A percentile compares a stretch with the other conserved stretches of the same genome.
These are phyloP conservation scores for Neurospora sp. DNA, from an alignment of 495 filamentous ascomycete species.

Conservation along the genomic window DNA sequence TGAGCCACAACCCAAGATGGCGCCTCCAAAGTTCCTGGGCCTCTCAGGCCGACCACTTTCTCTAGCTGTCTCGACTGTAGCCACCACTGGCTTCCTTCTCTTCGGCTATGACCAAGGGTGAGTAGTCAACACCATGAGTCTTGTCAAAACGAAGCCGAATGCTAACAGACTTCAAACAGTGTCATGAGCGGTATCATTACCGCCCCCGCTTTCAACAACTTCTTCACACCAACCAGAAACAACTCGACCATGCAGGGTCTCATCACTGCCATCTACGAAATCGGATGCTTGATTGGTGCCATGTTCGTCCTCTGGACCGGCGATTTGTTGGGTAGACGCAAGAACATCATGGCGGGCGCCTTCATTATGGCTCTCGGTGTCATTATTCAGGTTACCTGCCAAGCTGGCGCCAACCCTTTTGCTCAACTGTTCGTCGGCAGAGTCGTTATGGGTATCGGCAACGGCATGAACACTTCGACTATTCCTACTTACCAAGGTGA, in stretches of 20 bases:
- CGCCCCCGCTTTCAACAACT: constrained; percentile 55
- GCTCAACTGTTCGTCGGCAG: constrained; percentile 70
- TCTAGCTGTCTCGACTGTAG: constrained; percentile 52
- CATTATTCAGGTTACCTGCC: constrained; percentile 53
- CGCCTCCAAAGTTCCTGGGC: constrained; percentile 45
- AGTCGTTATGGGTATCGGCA: constrained; percentile 64
- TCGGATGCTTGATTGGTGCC: constrained; percentile 67
- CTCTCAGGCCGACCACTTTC: constrained; percentile 55
- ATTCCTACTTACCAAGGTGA: constrained; percentile 75
- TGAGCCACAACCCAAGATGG: constrained; percentile 19
- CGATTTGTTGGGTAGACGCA: constrained; percentile 56
- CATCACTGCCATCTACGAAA: constrained; percentile 76
- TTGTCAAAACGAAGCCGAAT: background rate
- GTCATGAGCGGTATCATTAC: constrained; percentile 78
- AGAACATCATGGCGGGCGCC: constrained; percentile 47
- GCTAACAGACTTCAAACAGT: constrained; percentile 3
- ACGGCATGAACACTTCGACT: constrained; percentile 68
- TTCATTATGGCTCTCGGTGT: constrained; percentile 65
- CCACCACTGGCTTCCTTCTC: constrained; percentile 63
- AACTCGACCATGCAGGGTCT: constrained; percentile 67
- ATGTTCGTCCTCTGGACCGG: constrained; percentile 59
- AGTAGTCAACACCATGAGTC: constrained; percentile 2
- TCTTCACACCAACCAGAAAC: constrained; percentile 56
- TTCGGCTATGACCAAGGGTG: constrained; percentile 61
- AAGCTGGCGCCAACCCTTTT: constrained; percentile 27